These are phyloP conservation scores for Phaeosphaeria sp. DNA, from an alignment of 2,329 filamentous ascomycete species.

Conservation along the genomic window DNA sequence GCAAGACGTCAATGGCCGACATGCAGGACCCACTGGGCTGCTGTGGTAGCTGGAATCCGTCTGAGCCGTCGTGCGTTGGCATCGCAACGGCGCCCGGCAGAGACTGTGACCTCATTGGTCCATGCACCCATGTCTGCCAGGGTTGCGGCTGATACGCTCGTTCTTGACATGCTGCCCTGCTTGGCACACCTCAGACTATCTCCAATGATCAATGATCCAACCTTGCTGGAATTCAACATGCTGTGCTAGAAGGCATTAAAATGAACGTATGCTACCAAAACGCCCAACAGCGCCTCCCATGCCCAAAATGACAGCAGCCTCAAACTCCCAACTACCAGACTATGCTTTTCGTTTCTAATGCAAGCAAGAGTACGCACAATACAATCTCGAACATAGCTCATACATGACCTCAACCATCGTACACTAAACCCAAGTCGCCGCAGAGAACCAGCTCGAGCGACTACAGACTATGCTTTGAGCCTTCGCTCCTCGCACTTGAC, in stretches of 20 bases:
- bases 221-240: neutral
- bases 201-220: neutral
- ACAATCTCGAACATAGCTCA: neutral
- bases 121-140: neutral
- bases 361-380: neutral
- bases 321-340: conserved; percentile 1
- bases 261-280: conserved; percentile 5
- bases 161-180: neutral
- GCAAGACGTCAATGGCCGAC: conserved; percentile 4
- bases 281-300: conserved; percentile 4
- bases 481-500: conserved; percentile 67
- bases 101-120: conserved; percentile 2
- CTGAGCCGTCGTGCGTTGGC: conserved; percentile 7
- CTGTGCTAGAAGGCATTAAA: neutral
- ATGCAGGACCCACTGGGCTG: conserved; percentile 6
- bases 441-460: neutral
- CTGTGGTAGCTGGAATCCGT: neutral
- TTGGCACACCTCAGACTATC: too few species aligned
- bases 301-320: neutral
- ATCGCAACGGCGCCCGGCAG: conserved; percentile 5
- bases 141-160: neutral
- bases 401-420: neutral
- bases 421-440: neutral
- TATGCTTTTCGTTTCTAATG: conserved; percentile 6
- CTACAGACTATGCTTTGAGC: conserved; percentile 59